Evolutionary conservation across 176 grass and related monocot genomes (phyloP).

Genomic region (Saccharum officinarum): DNA sequence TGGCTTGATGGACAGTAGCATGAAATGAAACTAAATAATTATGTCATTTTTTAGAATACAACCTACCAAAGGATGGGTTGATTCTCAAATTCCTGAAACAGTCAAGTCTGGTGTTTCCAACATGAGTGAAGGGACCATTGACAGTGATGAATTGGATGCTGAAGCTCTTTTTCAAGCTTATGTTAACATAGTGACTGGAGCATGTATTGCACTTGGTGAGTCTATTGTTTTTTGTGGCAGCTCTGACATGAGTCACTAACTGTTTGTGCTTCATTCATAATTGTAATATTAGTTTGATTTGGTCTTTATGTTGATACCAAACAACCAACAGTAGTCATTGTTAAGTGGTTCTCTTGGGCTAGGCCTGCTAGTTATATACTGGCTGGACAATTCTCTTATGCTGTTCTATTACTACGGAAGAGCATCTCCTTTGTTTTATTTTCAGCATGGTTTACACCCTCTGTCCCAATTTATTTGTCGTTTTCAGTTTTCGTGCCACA

Average conservation of each 20-base stretch:
- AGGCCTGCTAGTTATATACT: neutral
- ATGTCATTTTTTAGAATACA: slow-evolving; percentile 57
- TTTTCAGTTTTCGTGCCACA: no score
- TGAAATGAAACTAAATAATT: slow-evolving; percentile 3
- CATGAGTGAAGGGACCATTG: slow-evolving; percentile 55
- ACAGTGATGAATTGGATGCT: slow-evolving; percentile 66
- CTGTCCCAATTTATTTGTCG: no score
- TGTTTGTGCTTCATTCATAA: neutral
- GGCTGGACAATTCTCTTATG: neutral
- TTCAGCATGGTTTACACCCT: slow-evolving; percentile 12
- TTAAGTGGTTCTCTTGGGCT: neutral
- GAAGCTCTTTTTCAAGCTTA: slow-evolving; percentile 94
- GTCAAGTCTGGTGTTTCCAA: slow-evolving; percentile 62
- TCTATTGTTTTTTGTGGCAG: slow-evolving; percentile 28
- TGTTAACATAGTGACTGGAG: slow-evolving; percentile 89
- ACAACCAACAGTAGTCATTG: neutral
- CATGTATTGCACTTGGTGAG: slow-evolving; percentile 92
- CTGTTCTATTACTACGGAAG: slow-evolving; percentile 4
- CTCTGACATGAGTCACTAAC: neutral
- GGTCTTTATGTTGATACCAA: neutral
- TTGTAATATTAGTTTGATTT: neutral
- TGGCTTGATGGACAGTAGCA: slow-evolving; percentile 7
- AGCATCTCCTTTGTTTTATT: slow-evolving; percentile 8
- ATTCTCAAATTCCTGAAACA: slow-evolving; percentile 85
- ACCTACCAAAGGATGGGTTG: slow-evolving; percentile 76